Evolutionary conservation across 2,329 filamentous ascomycete genomes (phyloP).

Genomic region (Emmonsiellopsis sp.): DNA sequence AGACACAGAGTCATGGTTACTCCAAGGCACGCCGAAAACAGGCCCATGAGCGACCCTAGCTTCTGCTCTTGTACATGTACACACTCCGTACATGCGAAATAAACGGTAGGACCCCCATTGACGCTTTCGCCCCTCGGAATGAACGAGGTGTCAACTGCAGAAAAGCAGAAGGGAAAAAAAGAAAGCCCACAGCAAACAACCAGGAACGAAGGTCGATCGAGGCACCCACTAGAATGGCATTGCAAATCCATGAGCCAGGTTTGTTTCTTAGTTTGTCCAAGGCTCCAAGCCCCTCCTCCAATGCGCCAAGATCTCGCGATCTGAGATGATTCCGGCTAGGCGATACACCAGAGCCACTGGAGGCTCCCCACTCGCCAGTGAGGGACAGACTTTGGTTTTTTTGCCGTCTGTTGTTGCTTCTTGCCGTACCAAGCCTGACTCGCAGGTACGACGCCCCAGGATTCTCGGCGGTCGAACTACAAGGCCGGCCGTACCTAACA

Average conservation of each 20-base stretch:
- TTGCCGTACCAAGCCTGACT: neutral
- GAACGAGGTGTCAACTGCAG: neutral
- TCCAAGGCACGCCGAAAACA: neutral
- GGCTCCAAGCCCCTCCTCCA: constrained; percentile 1
- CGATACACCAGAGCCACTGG: neutral
- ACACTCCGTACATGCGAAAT: too few relatives aligned
- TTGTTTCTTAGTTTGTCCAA: neutral
- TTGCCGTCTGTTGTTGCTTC: constrained; percentile 1
- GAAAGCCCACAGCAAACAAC: neutral
- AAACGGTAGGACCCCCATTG: too few relatives aligned
- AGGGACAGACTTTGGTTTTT: neutral
- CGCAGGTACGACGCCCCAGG: neutral
- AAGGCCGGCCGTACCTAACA: neutral
- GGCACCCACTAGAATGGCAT: neutral
- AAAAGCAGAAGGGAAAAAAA: neutral
- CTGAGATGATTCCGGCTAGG: constrained; percentile 2
- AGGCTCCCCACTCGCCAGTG: constrained; percentile 1
- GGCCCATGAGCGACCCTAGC: neutral
- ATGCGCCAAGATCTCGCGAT: neutral
- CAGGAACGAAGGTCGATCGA: neutral
- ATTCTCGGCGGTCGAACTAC: neutral
- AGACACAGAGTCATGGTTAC: neutral
- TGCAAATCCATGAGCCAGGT: neutral
- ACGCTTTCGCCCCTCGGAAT: neutral
- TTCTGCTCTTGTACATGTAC: too few relatives aligned